These are phyloP conservation scores for Amaranthus cruentus DNA, from an alignment of 148 eudicot genomes.

Conservation along the genomic window DNA sequence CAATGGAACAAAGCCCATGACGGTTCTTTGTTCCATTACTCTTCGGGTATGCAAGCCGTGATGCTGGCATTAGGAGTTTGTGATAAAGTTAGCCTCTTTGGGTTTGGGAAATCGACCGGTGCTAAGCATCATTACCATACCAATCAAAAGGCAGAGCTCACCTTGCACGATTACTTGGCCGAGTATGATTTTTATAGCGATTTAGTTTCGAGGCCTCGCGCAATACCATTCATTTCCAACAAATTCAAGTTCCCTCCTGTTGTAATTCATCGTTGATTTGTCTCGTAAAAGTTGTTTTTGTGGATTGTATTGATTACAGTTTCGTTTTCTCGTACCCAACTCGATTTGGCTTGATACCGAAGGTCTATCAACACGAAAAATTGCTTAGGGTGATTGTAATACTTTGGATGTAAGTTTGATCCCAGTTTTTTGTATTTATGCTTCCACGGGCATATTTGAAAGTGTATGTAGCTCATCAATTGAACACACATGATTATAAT, in stretches of 20 bases:
- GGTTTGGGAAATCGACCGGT: slow-evolving; percentile 63
- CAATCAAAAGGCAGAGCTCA: slow-evolving; percentile 72
- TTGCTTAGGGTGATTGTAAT: slow-evolving; percentile 15
- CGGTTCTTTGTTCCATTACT: slow-evolving; percentile 78
- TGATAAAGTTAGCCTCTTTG: slow-evolving; percentile 67
- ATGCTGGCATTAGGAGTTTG: slow-evolving; percentile 76
- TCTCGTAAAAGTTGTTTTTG: slow-evolving; percentile 9
- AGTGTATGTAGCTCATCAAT: slow-evolving; percentile 1
- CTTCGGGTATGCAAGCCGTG: slow-evolving; percentile 94
- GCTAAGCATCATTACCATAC: slow-evolving; percentile 92
- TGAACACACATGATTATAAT: neutral
- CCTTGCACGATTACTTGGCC: slow-evolving; percentile 73
- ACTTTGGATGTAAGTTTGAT: slow-evolving; percentile 18
- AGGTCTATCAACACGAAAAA: slow-evolving; percentile 17
- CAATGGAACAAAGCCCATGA: slow-evolving; percentile 65
- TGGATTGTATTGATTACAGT: slow-evolving; percentile 3
- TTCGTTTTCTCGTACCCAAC: slow-evolving; percentile 11
- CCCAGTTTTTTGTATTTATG: neutral
- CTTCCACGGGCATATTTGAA: slow-evolving; percentile 8
- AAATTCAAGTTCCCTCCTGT: slow-evolving; percentile 73
- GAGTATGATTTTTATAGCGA: slow-evolving; percentile 79
- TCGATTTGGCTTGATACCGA: slow-evolving; percentile 5
- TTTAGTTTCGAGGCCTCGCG: slow-evolving; percentile 51
- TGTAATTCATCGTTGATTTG: slow-evolving; percentile 50
- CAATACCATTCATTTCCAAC: slow-evolving; percentile 57